Evolutionary conservation across 768 basidiomycete species (phyloP).

Genomic region (Tricholoma saponaceum): DNA sequence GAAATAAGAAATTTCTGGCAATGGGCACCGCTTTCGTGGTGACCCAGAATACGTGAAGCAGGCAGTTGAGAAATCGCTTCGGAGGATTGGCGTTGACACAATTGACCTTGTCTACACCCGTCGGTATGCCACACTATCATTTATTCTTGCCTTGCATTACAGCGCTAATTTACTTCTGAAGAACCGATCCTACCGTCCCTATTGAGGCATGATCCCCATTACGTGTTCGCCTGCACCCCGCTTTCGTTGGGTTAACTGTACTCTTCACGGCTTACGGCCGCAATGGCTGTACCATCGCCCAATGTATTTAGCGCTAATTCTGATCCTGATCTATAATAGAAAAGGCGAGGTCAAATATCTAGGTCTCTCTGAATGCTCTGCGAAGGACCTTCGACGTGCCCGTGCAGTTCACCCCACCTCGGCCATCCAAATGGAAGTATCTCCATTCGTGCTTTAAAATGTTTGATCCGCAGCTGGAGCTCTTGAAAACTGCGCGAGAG

Average conservation of each 20-base stretch:
- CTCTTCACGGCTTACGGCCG: constrained; percentile 30
- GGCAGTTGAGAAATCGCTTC: constrained; percentile 29
- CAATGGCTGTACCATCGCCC: constrained; percentile 1
- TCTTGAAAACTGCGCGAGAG: constrained; percentile 38
- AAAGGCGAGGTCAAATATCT: constrained; percentile 43
- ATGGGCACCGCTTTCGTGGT: constrained; percentile 33
- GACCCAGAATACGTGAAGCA: constrained; percentile 33
- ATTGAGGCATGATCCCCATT: constrained; percentile 15
- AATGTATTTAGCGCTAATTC: no score
- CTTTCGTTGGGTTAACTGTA: no score
- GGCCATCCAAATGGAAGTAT: constrained; percentile 41
- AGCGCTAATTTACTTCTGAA: neutral
- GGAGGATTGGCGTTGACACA: constrained; percentile 27
- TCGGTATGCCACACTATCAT: constrained; percentile 15
- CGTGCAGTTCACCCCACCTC: constrained; percentile 43
- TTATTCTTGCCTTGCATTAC: neutral
- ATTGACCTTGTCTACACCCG: constrained; percentile 39
- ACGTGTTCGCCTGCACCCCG: no score
- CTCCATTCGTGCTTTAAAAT: constrained; percentile 40
- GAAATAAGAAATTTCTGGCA: constrained; percentile 48
- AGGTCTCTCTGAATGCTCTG: constrained; percentile 47
- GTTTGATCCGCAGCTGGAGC: constrained; percentile 30
- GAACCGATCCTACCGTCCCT: constrained; percentile 21
- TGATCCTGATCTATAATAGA: constrained; percentile 13
- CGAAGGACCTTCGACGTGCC: constrained; percentile 42